Conservation (phyloP, 2,329 filamentous ascomycete genomes). For the Cryphonectria nitschkei region DNA sequence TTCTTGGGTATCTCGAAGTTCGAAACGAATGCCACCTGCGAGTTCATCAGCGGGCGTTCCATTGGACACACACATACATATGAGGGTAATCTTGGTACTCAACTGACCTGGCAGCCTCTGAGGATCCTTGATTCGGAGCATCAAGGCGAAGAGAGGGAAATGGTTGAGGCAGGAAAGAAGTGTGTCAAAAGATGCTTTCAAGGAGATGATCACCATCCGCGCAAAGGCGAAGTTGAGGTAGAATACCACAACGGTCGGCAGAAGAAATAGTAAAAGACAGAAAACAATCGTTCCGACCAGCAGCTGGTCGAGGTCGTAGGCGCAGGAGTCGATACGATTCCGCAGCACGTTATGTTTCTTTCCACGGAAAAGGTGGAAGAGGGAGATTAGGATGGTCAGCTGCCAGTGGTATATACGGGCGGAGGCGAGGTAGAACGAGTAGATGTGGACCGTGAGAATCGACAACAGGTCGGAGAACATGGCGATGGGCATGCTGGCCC, state of each 20-base stretch:
- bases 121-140: conserved; percentile 94
- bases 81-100: neutral
- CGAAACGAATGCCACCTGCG: conserved; percentile 81
- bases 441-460: conserved; percentile 90
- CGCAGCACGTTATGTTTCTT: conserved; percentile 97
- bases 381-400: conserved; percentile 90
- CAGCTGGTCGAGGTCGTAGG: conserved; percentile 96
- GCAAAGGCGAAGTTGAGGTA: conserved; percentile 95
- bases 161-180: conserved; percentile 93
- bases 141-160: conserved; percentile 94
- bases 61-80: neutral
- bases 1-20: conserved; percentile 75
- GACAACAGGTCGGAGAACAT: conserved; percentile 94
- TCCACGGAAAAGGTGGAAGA: conserved; percentile 98
- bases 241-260: conserved; percentile 94
- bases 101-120: conserved; percentile 77
- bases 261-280: conserved; percentile 89
- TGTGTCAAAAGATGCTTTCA: conserved; percentile 92
- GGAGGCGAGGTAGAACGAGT: conserved; percentile 96
- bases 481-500: conserved; percentile 95
- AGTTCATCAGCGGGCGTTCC: conserved; percentile 29
- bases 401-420: conserved; percentile 99
- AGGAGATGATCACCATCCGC: conserved; percentile 89
- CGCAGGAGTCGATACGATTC: conserved; percentile 97
- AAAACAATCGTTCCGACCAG: conserved; percentile 96